A percentile compares a stretch with the other conserved stretches of the same genome.
These are phyloP conservation scores for Tieghemostelium lacteum DNA, from an alignment of 78 protist genomes.

Conservation along the genomic window DNA sequence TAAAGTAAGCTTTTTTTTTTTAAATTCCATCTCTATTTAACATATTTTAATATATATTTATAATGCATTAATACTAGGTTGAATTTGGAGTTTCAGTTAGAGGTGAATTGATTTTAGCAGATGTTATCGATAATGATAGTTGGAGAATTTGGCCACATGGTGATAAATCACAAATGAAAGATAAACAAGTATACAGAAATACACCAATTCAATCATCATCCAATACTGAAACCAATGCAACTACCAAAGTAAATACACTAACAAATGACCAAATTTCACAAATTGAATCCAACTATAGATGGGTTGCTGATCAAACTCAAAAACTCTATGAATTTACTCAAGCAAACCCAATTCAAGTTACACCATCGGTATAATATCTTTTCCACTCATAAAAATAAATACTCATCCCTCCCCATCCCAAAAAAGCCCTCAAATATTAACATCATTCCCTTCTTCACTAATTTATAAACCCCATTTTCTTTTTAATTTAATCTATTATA, in stretches of 20 bases:
- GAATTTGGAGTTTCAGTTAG: slow-evolving; percentile 77
- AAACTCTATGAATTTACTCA: slow-evolving; percentile 44
- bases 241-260: slow-evolving; percentile 28
- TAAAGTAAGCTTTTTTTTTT: slow-evolving; percentile 31
- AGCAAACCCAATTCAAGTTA: neutral
- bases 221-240: neutral
- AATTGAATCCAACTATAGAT: slow-evolving; percentile 51
- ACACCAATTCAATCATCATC: slow-evolving; percentile 32
- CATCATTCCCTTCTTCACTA: neutral
- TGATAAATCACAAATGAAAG: slow-evolving; percentile 58
- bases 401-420: neutral
- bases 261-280: slow-evolving; percentile 26
- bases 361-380: slow-evolving; percentile 32
- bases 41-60: neutral
- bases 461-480: neutral
- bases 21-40: neutral
- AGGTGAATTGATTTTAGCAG: slow-evolving; percentile 74
- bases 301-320: slow-evolving; percentile 65
- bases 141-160: slow-evolving; percentile 83
- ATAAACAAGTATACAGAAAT: slow-evolving; percentile 73
- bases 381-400: neutral
- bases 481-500: neutral
- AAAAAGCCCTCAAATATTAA: neutral
- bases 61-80: slow-evolving; percentile 36
- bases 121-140: slow-evolving; percentile 80